phyloP scores from a whole-genome alignment of 1,284 basidiomycete genomes.

The Trametes versicolor region DNA sequence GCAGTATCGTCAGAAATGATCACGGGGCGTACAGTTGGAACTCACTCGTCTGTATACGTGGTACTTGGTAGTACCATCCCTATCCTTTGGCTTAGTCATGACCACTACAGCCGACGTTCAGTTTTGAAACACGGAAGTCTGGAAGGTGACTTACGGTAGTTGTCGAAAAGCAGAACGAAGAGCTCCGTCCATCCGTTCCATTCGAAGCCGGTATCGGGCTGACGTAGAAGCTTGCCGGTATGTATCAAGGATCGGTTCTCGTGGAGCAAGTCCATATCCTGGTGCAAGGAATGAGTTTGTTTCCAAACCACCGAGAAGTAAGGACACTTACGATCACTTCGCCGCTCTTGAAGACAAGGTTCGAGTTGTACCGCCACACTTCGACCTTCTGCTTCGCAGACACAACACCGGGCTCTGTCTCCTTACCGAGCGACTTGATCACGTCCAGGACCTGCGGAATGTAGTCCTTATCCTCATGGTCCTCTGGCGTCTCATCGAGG shows the following conservation, averaged over 20 bases:
- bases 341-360: conserved; percentile 82
- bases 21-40: neutral
- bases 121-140: neutral
- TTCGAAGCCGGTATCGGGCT: conserved; percentile 87
- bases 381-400: conserved; percentile 89
- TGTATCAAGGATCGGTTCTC: conserved; percentile 87
- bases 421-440: conserved; percentile 85
- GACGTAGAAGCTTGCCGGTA: conserved; percentile 82
- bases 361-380: conserved; percentile 85
- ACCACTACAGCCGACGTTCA: conserved; percentile 66
- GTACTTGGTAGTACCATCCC: conserved; percentile 77
- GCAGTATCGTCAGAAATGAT: neutral
- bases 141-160: conserved; percentile 73
- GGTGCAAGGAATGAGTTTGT: conserved; percentile 11
- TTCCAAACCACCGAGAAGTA: neutral
- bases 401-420: conserved; percentile 84
- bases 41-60: conserved; percentile 82
- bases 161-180: conserved; percentile 90
- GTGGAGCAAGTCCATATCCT: conserved; percentile 90
- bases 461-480: conserved; percentile 81
- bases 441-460: conserved; percentile 89
- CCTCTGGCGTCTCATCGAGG: conserved; percentile 73
- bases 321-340: conserved; percentile 72
- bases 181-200: conserved; percentile 88
- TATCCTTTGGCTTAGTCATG: conserved; percentile 85